A percentile compares a stretch with the other conserved stretches of the same genome.
Conservation (phyloP, 495 filamentous ascomycete species). For the Glarea lozoyensis region DNA sequence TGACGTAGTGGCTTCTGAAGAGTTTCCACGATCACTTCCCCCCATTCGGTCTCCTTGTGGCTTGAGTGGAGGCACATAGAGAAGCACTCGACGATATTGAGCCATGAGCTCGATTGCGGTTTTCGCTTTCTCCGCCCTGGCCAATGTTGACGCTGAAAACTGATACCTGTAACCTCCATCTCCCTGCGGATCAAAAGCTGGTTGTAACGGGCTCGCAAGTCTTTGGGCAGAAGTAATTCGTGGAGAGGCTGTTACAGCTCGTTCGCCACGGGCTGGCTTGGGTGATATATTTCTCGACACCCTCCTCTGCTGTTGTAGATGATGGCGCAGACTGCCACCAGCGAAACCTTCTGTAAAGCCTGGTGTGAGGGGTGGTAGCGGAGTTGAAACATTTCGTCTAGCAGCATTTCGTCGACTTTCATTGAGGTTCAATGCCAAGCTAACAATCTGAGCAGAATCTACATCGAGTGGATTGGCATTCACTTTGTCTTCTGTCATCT, state of each 20-base stretch:
- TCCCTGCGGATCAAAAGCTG: slow-evolving; percentile 27
- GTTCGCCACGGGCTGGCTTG: slow-evolving; percentile 32
- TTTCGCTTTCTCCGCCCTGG: slow-evolving; percentile 69
- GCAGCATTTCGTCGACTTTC: slow-evolving; percentile 64
- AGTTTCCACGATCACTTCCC: neutral
- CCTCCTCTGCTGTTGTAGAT: slow-evolving; percentile 56
- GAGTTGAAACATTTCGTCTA: slow-evolving; percentile 41
- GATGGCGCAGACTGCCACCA: slow-evolving; percentile 51
- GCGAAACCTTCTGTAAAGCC: slow-evolving; percentile 29
- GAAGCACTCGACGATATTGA: slow-evolving; percentile 71
- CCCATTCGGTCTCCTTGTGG: slow-evolving; percentile 21
- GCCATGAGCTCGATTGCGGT: slow-evolving; percentile 68
- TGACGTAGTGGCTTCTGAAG: slow-evolving; percentile 5
- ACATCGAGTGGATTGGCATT: slow-evolving; percentile 37
- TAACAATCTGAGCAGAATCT: slow-evolving; percentile 81
- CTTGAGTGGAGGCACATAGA: slow-evolving; percentile 63
- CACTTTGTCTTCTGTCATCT: neutral
- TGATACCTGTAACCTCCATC: slow-evolving; percentile 42
- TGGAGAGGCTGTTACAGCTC: slow-evolving; percentile 16
- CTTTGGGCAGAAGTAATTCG: slow-evolving; percentile 26
- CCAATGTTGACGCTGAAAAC: slow-evolving; percentile 70
- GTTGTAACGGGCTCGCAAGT: slow-evolving; percentile 33
- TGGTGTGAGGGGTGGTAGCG: slow-evolving; percentile 38
- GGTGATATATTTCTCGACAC: slow-evolving; percentile 51
- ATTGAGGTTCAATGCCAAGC: slow-evolving; percentile 79